These are phyloP conservation scores for Cynara cardunculus DNA, from an alignment of 129 eudicot genomes.

Conservation along the genomic window DNA sequence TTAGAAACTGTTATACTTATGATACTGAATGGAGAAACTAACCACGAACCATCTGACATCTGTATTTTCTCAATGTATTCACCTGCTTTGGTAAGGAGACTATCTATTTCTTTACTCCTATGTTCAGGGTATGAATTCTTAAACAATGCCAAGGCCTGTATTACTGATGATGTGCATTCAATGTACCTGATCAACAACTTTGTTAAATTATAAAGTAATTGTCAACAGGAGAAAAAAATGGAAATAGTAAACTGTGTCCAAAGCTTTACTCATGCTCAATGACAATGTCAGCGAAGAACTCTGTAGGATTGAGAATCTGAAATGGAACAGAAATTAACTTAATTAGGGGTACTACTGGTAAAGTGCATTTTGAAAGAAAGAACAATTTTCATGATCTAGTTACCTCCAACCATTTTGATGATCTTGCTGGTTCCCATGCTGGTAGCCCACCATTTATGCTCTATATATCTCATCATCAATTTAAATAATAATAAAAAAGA, in stretches of 20 bases:
- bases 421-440: constrained; percentile 78
- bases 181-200: background rate
- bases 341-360: background rate
- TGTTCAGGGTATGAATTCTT: background rate
- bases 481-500: background rate
- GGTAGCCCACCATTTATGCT: constrained; percentile 73
- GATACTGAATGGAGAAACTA: background rate
- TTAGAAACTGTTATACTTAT: background rate
- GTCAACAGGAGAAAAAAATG: background rate
- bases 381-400: background rate
- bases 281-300: constrained; percentile 55
- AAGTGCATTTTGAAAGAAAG: background rate
- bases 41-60: background rate
- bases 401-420: constrained; percentile 71
- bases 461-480: constrained; percentile 27
- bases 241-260: background rate
- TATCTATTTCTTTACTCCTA: background rate
- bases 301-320: constrained; percentile 67
- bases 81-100: background rate
- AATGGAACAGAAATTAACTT: background rate
- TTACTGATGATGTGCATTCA: background rate
- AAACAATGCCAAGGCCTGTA: background rate
- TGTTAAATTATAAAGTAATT: background rate
- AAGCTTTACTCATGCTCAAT: constrained; percentile 57
- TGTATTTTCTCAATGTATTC: background rate